Percentiles rank a stretch among this genome's conserved stretches.
Conservation (phyloP, 768 basidiomycete species). For the Auricularia sp. region DNA sequence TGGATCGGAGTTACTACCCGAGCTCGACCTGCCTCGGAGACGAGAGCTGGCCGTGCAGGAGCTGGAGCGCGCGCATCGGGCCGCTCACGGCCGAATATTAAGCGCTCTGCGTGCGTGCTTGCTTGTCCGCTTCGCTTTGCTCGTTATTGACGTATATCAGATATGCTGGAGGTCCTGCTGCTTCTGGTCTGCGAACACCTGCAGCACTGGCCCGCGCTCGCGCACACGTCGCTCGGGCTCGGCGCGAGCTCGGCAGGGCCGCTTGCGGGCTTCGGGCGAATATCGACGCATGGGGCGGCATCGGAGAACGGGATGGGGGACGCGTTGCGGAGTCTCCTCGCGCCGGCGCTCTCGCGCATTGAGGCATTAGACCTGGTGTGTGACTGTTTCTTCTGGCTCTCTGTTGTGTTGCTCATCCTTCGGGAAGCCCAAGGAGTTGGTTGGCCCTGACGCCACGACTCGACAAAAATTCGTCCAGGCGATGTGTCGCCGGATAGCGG, state of each 20-base stretch:
- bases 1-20: constrained; percentile 45
- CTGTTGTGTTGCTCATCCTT: neutral
- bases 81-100: constrained; percentile 39
- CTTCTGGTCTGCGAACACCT: constrained; percentile 76
- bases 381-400: constrained; percentile 3
- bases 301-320: constrained; percentile 44
- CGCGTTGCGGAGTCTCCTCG: constrained; percentile 38
- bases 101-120: constrained; percentile 41
- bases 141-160: constrained; percentile 22
- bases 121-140: too few relatives aligned
- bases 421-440: constrained; percentile 18
- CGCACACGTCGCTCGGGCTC: constrained; percentile 29
- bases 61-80: constrained; percentile 36
- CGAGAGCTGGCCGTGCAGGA: constrained; percentile 53
- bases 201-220: constrained; percentile 39
- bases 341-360: constrained; percentile 44
- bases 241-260: constrained; percentile 33
- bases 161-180: constrained; percentile 66
- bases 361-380: constrained; percentile 41
- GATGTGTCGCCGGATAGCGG: constrained; percentile 60
- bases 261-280: constrained; percentile 5
- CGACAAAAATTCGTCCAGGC: constrained; percentile 66
- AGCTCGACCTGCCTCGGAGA: constrained; percentile 60
- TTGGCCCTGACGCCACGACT: constrained; percentile 43
- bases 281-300: constrained; percentile 33